A percentile compares a stretch with the other conserved stretches of the same genome.
Evolutionary conservation across 2,329 filamentous ascomycete species (phyloP).

Genomic region (Aureobasidium pullulans): DNA sequence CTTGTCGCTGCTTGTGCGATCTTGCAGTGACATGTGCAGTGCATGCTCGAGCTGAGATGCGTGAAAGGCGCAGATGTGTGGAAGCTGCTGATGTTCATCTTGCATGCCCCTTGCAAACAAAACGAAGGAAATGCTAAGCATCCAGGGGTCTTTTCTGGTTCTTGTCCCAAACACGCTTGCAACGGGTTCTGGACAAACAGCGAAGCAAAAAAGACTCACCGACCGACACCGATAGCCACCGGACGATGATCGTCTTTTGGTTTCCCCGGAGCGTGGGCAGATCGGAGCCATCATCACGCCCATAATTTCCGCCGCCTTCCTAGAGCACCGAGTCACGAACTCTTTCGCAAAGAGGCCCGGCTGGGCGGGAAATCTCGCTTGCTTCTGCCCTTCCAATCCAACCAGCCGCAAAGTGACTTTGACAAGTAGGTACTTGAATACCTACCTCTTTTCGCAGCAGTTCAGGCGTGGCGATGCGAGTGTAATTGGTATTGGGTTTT

Average conservation of each 20-base stretch:
- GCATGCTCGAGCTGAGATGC: neutral
- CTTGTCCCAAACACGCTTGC: conserved; percentile 6
- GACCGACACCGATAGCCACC: neutral
- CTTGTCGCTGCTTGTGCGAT: neutral
- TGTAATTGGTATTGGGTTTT: neutral
- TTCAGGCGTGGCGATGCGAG: neutral
- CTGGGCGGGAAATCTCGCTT: conserved; percentile 1
- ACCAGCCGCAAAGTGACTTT: no score
- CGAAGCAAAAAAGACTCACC: neutral
- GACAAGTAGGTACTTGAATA: neutral
- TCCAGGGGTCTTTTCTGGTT: neutral
- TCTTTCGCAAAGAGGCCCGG: neutral
- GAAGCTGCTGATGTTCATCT: neutral
- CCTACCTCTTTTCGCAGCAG: neutral
- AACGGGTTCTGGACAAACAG: neutral
- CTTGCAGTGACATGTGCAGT: no score
- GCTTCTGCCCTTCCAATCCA: neutral
- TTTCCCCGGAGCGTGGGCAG: neutral
- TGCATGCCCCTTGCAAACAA: no score
- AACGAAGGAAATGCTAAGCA: neutral
- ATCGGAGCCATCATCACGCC: neutral
- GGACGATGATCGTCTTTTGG: neutral
- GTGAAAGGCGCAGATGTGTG: neutral
- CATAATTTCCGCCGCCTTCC: neutral
- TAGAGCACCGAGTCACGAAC: neutral